A percentile compares a stretch with the other conserved stretches of the same genome.
These are phyloP conservation scores for Ophiostoma perfectum DNA, from an alignment of 2,329 filamentous ascomycete genomes.

Conservation along the genomic window DNA sequence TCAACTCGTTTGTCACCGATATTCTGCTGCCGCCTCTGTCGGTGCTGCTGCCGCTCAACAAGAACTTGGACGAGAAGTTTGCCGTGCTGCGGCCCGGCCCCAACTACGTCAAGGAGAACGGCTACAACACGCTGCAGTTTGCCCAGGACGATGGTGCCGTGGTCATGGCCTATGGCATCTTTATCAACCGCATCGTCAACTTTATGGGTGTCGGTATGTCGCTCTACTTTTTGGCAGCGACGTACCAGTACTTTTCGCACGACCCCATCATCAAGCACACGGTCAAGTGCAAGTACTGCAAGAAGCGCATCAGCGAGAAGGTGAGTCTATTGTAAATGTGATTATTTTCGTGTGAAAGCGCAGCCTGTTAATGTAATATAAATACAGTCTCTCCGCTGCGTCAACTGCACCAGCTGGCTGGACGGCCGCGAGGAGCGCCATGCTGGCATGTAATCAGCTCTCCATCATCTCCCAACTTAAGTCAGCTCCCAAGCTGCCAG, in stretches of 20 bases:
- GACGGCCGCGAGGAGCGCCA: constrained; percentile 44
- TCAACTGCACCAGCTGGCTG: constrained; percentile 49
- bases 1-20: constrained; percentile 66
- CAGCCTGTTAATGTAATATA: not conserved
- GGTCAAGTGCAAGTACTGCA: constrained; percentile 63
- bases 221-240: constrained; percentile 57
- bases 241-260: constrained; percentile 56
- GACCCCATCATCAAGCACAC: constrained; percentile 68
- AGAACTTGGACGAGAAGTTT: constrained; percentile 71
- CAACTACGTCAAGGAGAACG: constrained; percentile 44
- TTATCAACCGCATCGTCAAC: constrained; percentile 59
- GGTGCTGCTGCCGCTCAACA: constrained; percentile 61
- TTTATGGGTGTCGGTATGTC: constrained; percentile 61
- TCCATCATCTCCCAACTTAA: too few relatives aligned
- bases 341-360: too few relatives aligned
- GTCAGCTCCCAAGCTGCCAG: too few relatives aligned
- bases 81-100: constrained; percentile 57
- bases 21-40: constrained; percentile 65
- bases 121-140: constrained; percentile 66
- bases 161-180: constrained; percentile 63
- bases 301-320: constrained; percentile 58
- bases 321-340: constrained; percentile 35
- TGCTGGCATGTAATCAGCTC: constrained; percentile 19
- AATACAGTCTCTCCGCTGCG: constrained; percentile 40
- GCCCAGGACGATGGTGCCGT: constrained; percentile 67